Evolutionary conservation across 169 alveolate genomes (phyloP).

Genomic region (Theileria parva): DNA sequence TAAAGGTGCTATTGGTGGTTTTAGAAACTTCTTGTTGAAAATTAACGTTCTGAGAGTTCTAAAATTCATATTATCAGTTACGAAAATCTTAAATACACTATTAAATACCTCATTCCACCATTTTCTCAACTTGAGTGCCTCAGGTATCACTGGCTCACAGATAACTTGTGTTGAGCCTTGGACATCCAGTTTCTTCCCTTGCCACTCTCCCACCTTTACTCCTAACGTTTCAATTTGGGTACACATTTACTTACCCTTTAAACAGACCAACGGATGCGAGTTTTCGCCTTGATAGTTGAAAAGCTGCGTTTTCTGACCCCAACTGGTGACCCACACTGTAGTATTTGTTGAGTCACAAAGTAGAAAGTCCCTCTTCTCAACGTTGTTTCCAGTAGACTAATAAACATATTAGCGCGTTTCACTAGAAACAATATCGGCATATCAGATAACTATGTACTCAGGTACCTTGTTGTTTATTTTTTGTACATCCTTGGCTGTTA

Average conservation of each 20-base stretch:
- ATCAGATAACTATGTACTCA: not conserved
- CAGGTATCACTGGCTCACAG: constrained; percentile 67
- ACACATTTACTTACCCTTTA: constrained; percentile 35
- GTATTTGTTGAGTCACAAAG: constrained; percentile 66
- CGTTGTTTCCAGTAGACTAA: constrained; percentile 63
- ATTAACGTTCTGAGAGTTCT: constrained; percentile 54
- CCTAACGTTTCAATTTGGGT: constrained; percentile 7
- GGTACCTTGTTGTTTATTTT: constrained; percentile 45
- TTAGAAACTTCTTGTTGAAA: constrained; percentile 53
- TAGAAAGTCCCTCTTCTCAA: constrained; percentile 69
- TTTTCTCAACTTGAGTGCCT: constrained; percentile 54
- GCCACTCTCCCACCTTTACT: constrained; percentile 75
- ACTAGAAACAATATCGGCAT: not conserved
- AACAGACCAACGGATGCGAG: constrained; percentile 46
- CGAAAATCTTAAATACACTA: not conserved
- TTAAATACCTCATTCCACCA: constrained; percentile 74
- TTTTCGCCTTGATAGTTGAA: constrained; percentile 27
- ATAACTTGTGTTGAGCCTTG: constrained; percentile 67
- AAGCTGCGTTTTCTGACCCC: constrained; percentile 66
- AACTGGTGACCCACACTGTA: constrained; percentile 68
- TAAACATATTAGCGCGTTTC: constrained; percentile 16
- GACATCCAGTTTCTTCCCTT: constrained; percentile 73
- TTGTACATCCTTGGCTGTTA: constrained; percentile 11
- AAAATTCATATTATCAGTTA: not conserved
- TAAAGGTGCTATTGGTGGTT: constrained; percentile 41